These are phyloP conservation scores for Trypanosoma boissoni DNA, from an alignment of 208 protist genomes.

Conservation along the genomic window DNA sequence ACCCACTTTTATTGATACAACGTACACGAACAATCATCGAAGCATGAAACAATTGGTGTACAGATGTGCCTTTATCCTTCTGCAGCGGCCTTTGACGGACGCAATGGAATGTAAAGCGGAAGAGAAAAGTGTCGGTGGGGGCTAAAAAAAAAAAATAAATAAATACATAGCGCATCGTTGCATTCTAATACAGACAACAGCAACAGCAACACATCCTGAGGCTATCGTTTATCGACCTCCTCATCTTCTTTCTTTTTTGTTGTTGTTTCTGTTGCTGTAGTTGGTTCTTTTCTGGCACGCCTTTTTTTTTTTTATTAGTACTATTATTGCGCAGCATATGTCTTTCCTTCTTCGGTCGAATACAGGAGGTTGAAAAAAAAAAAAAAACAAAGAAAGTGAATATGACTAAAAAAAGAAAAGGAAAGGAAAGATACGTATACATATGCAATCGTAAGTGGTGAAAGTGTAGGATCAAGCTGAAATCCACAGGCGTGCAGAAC, in stretches of 20 bases:
- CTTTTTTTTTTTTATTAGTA: no score
- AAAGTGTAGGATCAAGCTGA: no score
- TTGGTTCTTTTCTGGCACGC: no score
- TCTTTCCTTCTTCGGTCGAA: no score
- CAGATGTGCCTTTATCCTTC: constrained; percentile 86
- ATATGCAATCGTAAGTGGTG: not conserved
- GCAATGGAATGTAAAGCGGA: constrained; percentile 4
- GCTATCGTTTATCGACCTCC: no score
- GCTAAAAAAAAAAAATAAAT: not conserved
- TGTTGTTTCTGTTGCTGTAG: not conserved
- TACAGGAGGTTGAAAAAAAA: constrained; percentile 1
- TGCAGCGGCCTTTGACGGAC: constrained; percentile 46
- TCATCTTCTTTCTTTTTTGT: constrained; percentile 1
- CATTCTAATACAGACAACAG: no score
- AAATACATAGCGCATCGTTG: not conserved
- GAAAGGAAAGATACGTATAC: not conserved
- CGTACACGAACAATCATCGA: constrained; percentile 90
- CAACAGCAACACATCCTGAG: no score
- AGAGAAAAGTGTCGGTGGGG: not conserved
- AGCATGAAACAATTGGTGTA: constrained; percentile 93
- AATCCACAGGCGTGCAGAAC: no score
- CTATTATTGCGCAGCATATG: no score
- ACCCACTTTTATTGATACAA: constrained; percentile 79
- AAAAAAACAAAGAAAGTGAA: not conserved
- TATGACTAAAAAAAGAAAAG: constrained; percentile 1